Conservation (phyloP, 2,329 filamentous ascomycete species). For the Cryoendolithus antarcticus region DNA sequence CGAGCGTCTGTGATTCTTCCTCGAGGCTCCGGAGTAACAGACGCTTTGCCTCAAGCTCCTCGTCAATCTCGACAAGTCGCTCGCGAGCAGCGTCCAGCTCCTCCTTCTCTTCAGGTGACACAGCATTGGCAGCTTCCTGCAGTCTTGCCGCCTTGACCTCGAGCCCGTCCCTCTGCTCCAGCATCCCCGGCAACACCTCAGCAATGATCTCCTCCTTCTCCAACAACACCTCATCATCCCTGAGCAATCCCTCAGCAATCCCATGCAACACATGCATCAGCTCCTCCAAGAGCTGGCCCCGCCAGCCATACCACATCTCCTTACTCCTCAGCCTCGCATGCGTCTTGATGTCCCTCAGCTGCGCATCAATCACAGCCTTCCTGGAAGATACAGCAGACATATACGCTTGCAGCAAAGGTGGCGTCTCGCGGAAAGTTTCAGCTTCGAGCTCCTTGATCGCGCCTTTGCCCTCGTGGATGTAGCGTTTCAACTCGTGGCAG, state of each 20-base stretch:
- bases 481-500: slow-evolving; percentile 89
- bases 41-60: slow-evolving; percentile 58
- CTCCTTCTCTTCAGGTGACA: slow-evolving; percentile 68
- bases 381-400: slow-evolving; percentile 72
- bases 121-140: slow-evolving; percentile 58
- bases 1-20: slow-evolving; percentile 54
- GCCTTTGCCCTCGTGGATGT: slow-evolving; percentile 82
- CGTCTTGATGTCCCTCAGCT: slow-evolving; percentile 95
- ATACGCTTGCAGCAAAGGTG: slow-evolving; percentile 83
- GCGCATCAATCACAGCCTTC: slow-evolving; percentile 80
- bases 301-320: slow-evolving; percentile 97
- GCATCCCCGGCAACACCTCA: slow-evolving; percentile 52
- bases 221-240: slow-evolving; percentile 55
- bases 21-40: slow-evolving; percentile 54
- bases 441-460: slow-evolving; percentile 85
- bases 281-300: slow-evolving; percentile 73
- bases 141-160: slow-evolving; percentile 49
- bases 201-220: slow-evolving; percentile 59
- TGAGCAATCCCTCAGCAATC: slow-evolving; percentile 63
- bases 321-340: slow-evolving; percentile 84
- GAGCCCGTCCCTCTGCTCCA: slow-evolving; percentile 49
- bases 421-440: slow-evolving; percentile 81
- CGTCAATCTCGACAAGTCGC: slow-evolving; percentile 51
- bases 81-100: slow-evolving; percentile 65
- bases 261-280: slow-evolving; percentile 68